Percentiles rank a stretch among this genome's conserved stretches.
Conservation (phyloP, 768 basidiomycete species). For the Podaxis sp. region DNA sequence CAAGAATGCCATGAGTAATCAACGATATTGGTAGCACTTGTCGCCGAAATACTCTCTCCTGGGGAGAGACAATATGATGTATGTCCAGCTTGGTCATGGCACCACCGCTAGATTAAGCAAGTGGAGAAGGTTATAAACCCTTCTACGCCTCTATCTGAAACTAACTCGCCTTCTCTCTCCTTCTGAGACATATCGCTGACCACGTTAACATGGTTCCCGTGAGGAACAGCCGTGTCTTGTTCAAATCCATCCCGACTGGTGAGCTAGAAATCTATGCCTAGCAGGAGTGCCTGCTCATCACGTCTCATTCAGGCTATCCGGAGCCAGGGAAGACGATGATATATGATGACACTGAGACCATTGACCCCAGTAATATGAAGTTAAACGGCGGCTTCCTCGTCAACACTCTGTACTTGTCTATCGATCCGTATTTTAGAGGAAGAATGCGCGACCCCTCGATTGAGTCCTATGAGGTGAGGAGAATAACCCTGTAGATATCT, state of each 20-base stretch:
- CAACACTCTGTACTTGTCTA: conserved; percentile 42
- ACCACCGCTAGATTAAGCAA: too few species aligned
- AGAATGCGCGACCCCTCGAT: too few species aligned
- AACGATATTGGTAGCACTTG: too few species aligned
- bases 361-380: conserved; percentile 41
- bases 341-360: conserved; percentile 37
- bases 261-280: background rate
- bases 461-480: too few species aligned
- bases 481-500: too few species aligned
- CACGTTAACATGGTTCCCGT: conserved; percentile 19
- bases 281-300: background rate
- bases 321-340: conserved; percentile 39
- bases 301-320: conserved; percentile 24
- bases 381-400: conserved; percentile 40
- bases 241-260: conserved; percentile 29
- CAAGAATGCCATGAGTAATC: too few species aligned
- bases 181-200: background rate
- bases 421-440: conserved; percentile 47
- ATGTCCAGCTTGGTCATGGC: too few species aligned
- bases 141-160: background rate
- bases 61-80: too few species aligned
- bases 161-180: background rate
- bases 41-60: too few species aligned
- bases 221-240: conserved; percentile 28
- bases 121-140: background rate